Evolutionary conservation across 805 yeast species (phyloP).

Genomic region (Candida bentonensis): DNA sequence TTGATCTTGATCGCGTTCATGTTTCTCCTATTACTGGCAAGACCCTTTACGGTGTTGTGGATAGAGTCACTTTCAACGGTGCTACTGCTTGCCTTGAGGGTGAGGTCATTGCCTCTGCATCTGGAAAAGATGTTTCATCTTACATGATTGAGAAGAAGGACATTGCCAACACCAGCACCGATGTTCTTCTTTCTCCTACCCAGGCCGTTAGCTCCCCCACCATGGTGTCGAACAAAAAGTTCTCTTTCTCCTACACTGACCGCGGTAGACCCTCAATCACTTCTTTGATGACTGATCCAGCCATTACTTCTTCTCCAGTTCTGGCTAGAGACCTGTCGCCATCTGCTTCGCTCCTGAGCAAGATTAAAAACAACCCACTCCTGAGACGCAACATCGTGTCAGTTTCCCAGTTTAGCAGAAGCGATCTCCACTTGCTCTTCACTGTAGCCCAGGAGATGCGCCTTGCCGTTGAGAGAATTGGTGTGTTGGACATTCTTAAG

Average conservation of each 20-base stretch:
- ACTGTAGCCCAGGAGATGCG: constrained; percentile 98
- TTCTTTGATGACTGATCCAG: not conserved
- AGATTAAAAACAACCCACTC: constrained; percentile 83
- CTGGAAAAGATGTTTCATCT: constrained; percentile 40
- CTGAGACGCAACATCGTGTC: constrained; percentile 77
- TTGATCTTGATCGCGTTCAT: constrained; percentile 58
- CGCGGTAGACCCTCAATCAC: constrained; percentile 1
- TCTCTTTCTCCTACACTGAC: constrained; percentile 1
- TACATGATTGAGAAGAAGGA: constrained; percentile 20
- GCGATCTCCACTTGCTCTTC: constrained; percentile 83
- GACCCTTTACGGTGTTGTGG: constrained; percentile 65
- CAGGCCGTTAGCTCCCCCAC: constrained; percentile 4
- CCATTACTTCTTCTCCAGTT: constrained; percentile 2
- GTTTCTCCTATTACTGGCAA: constrained; percentile 21
- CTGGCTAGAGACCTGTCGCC: constrained; percentile 20
- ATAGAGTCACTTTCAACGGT: constrained; percentile 68
- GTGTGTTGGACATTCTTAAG: constrained; percentile 78
- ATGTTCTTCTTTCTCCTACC: constrained; percentile 11
- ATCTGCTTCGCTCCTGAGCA: constrained; percentile 64
- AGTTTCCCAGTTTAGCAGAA: constrained; percentile 74
- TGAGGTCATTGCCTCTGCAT: constrained; percentile 37
- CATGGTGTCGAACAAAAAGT: constrained; percentile 4
- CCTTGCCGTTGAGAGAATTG: constrained; percentile 90
- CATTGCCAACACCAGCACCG: constrained; percentile 8
- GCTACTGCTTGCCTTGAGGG: constrained; percentile 82